Base-by-base conservation (phyloP, 2,329 filamentous ascomycete genomes). In the Botrytis sinoallii region DNA sequence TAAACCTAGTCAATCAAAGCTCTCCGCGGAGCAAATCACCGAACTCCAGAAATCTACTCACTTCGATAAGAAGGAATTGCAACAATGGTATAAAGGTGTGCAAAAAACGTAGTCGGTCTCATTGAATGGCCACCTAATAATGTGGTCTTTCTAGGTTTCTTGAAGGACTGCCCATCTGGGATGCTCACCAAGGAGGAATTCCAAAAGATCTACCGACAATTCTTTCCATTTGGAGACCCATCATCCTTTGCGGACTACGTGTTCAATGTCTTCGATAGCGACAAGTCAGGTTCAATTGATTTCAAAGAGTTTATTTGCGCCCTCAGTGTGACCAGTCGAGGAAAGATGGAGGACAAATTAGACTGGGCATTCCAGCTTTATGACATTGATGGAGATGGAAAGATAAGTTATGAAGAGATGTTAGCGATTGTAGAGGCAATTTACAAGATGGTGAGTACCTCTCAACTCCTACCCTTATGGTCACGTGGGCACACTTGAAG, bases 251-350 rank as follows among this genome's bases (percentile, higher is more conserved):
- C 96, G 82, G 95, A 98, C 85, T 98, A 98, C 83, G 96, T 99
- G 76, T 99, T 99, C 86, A 97, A 98, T 80, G 96, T 99, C 57
- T 99, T 99, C 83, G 96, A 99, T 83, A 93, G 93, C 82, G 96
- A 99, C 85, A 97, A 97, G 81, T 97, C 94, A 63, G 96, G 96
- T 78, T 95, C 93, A 79, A 99, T 99, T 82, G 96, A 99, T 85
- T 99, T 99, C 85, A 98, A 98, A 83, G 96, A 99, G 84, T 99
- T 99, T 85, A 99, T 99, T 84, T 98, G 95, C 85, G 96, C 96
- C 42, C 86, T 99, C 77, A 97, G 94, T 83, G 95, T 99, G 81
- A 99, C 96, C 69, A 97, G 94, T 84, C 90, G 96, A 79, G 96
- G 96, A 81, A 97, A 97, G 87, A 97, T 98, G 94, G 96, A 99